phyloP scores from a whole-genome alignment of 768 basidiomycete genomes.

The Tulasnella sp. region DNA sequence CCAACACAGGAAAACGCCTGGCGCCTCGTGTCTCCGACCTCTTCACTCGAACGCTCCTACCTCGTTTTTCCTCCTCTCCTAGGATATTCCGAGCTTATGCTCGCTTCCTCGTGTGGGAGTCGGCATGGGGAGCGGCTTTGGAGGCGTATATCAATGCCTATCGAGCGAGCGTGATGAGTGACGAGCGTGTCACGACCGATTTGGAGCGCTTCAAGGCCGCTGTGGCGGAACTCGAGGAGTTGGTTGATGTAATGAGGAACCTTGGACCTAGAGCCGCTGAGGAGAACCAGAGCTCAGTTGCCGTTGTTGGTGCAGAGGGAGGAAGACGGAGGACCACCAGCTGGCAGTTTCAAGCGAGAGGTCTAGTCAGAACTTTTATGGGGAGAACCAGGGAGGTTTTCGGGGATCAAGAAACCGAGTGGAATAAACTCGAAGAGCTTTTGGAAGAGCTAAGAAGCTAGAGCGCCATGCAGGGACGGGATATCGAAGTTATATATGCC shows the following conservation, averaged over 20 bases:
- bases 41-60: constrained; percentile 70
- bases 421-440: constrained; percentile 56
- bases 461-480: background rate
- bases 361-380: constrained; percentile 81
- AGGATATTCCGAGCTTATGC: constrained; percentile 80
- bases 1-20: constrained; percentile 63
- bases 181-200: constrained; percentile 61
- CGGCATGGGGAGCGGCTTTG: constrained; percentile 65
- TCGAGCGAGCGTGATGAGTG: constrained; percentile 52
- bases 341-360: constrained; percentile 83
- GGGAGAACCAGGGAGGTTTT: constrained; percentile 74
- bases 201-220: constrained; percentile 64
- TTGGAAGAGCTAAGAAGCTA: constrained; percentile 43
- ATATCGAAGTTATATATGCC: background rate
- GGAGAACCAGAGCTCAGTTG: background rate
- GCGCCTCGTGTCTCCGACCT: constrained; percentile 59
- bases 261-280: constrained; percentile 56
- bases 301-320: constrained; percentile 36
- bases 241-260: constrained; percentile 74
- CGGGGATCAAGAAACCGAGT: constrained; percentile 76
- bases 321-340: constrained; percentile 25
- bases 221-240: constrained; percentile 68
- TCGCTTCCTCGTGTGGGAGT: constrained; percentile 66
- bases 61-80: constrained; percentile 61
- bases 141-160: constrained; percentile 83